A percentile compares a stretch with the other conserved stretches of the same genome.
Conservation (phyloP, 768 basidiomycete species). For the Exidia glandulosa region DNA sequence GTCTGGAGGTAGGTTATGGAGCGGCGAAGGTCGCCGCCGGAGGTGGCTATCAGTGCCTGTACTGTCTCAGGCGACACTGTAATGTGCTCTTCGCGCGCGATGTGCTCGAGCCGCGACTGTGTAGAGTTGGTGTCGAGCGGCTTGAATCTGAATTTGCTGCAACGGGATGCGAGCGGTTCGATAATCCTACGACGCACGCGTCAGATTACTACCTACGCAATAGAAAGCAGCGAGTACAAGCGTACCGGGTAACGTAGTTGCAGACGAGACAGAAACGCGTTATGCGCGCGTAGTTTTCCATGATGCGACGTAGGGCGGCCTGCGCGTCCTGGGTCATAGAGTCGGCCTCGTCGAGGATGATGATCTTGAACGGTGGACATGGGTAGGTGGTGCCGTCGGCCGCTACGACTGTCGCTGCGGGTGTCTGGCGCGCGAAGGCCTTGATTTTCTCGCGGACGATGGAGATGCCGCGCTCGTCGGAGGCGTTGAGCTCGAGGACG, state of each 20-base stretch:
- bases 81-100: conserved; percentile 68
- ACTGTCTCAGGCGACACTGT: conserved; percentile 36
- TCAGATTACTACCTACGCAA: neutral
- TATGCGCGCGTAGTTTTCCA: conserved; percentile 97
- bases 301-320: conserved; percentile 91
- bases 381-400: conserved; percentile 80
- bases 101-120: conserved; percentile 60
- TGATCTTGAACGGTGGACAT: conserved; percentile 96
- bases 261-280: conserved; percentile 97
- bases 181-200: conserved; percentile 59
- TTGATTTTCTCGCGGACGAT: conserved; percentile 99
- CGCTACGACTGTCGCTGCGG: conserved; percentile 61
- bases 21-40: conserved; percentile 87
- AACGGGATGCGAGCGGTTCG: conserved; percentile 95
- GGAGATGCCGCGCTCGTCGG: conserved; percentile 93
- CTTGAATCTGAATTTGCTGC: conserved; percentile 97
- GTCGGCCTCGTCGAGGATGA: conserved; percentile 97
- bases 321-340: conserved; percentile 99
- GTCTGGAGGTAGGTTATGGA: conserved; percentile 98
- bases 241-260: conserved; percentile 95
- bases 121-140: conserved; percentile 77
- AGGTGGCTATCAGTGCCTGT: conserved; percentile 61
- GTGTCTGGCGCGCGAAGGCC: conserved; percentile 88
- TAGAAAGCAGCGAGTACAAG: neutral
- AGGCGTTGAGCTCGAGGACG: conserved; percentile 95